phyloP scores from a whole-genome alignment of 1,139 yeast species.

The Yamadazyma jaroonii region DNA sequence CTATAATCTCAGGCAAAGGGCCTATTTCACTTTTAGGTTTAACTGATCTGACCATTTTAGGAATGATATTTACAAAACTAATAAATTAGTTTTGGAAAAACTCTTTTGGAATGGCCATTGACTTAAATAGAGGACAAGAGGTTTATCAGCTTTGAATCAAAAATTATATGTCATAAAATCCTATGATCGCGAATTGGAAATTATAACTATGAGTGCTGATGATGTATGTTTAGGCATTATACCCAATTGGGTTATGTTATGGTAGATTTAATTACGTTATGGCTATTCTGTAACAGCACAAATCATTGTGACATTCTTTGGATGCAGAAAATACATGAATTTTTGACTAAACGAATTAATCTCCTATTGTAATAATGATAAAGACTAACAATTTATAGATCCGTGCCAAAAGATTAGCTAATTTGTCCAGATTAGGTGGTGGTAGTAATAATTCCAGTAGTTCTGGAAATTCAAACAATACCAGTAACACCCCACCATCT shows the following conservation, averaged over 20 bases:
- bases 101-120: too few species aligned
- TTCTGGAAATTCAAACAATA: too few species aligned
- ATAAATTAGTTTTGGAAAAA: too few species aligned
- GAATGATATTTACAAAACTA: too few species aligned
- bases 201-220: constrained; percentile 18
- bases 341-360: too few species aligned
- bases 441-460: background rate
- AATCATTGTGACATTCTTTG: too few species aligned
- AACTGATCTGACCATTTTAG: background rate
- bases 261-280: background rate
- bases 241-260: too few species aligned
- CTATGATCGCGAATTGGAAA: background rate
- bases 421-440: constrained; percentile 23
- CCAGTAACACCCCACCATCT: background rate
- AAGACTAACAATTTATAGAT: constrained; percentile 33
- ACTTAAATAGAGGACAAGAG: background rate
- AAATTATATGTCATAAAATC: background rate
- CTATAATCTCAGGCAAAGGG: constrained; percentile 1
- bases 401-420: constrained; percentile 58
- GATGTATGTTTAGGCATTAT: constrained; percentile 18
- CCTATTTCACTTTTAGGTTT: background rate
- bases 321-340: too few species aligned
- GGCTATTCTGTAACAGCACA: too few species aligned
- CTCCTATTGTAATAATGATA: too few species aligned
- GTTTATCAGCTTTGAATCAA: background rate